phyloP scores from a whole-genome alignment of 1,139 yeast genomes.

The Diutina sp. region DNA sequence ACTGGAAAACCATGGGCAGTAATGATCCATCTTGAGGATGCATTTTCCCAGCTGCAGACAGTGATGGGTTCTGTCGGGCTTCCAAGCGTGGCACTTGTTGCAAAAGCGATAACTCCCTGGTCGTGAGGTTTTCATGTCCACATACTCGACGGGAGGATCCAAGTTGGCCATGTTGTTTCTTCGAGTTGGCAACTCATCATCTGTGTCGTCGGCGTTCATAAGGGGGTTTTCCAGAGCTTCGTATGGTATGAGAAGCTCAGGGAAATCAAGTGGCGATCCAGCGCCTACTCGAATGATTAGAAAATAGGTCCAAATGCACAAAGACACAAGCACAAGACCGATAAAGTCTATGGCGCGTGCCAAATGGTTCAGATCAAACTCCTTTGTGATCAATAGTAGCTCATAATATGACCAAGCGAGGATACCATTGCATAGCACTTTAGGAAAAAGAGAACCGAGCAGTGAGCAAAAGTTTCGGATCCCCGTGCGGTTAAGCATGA shows the following conservation, averaged over 20 bases:
- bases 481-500: not conserved
- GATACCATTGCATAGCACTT: not conserved
- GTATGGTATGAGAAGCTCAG: constrained; percentile 17
- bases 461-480: not conserved
- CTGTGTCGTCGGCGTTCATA: not conserved
- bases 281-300: constrained; percentile 47
- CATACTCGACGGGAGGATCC: not conserved
- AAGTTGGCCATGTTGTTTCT: not conserved
- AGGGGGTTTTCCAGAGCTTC: constrained; percentile 1
- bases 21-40: constrained; percentile 75
- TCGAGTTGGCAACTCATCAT: not conserved
- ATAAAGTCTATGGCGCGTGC: not conserved
- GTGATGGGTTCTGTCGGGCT: constrained; percentile 91
- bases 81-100: constrained; percentile 69
- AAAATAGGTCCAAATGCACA: constrained; percentile 28
- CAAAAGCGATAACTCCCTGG: constrained; percentile 37
- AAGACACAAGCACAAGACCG: constrained; percentile 13
- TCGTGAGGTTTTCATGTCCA: not conserved
- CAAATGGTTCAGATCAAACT: not conserved
- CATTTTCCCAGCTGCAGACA: constrained; percentile 66
- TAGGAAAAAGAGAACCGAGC: not conserved
- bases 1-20: constrained; percentile 92
- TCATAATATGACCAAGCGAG: not conserved
- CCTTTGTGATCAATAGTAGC: not conserved
- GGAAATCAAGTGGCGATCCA: constrained; percentile 46